Base-by-base conservation (phyloP, 179 eudicot species). In the Spinacia oleracea region DNA sequence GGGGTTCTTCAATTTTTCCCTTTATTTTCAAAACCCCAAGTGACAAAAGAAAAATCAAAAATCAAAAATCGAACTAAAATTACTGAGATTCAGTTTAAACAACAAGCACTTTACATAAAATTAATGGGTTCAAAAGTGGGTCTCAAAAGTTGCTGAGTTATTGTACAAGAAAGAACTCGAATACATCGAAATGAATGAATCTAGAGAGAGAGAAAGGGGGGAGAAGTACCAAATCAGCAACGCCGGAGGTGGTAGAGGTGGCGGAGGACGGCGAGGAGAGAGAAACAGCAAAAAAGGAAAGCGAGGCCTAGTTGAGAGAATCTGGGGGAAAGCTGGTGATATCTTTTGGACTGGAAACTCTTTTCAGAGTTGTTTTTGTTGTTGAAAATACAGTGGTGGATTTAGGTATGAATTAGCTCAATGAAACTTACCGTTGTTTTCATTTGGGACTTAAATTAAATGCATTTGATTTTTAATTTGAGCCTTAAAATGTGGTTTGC, bases 311-410 rank as follows among this genome's bases (percentile, higher is more conserved):
- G n/a, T n/a, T 23, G 31, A 45, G 64, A 70, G 70, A 81, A 59
- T 75, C 74, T 56, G 78, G 20, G 69, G 6, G 58, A 70, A 82
- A 83, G 72, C 23, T 53, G 84, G 40, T 71, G 77, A 74, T 40
- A 76, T 70, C 77, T 83, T 83, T 79, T 46, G 72, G 59, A 82
- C 65, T 38, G 6, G 6, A 29, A 0, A 71, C 53, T 71, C 58
- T 70, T 21, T 43, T n/a, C 27, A n/a, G 69, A 42, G 58, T 56
- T 70, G n/a, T 58, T 42, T 27, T 56, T n/a, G n/a, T 43, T 14
- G 35, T 67, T 48, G 35, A 25, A 18, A 25, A 20, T 14, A n/a
- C n/a, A 50, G 34, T 65, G 34, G n/a, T 31, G 34, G 10, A 56
- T 69, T 78, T 68, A 70, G 80, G 75, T 78, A 40, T 66, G 69